Percentiles rank a stretch among this genome's conserved stretches.
phyloP scores from a whole-genome alignment of 129 eudicot species.

The Flaveria ramosissima region DNA sequence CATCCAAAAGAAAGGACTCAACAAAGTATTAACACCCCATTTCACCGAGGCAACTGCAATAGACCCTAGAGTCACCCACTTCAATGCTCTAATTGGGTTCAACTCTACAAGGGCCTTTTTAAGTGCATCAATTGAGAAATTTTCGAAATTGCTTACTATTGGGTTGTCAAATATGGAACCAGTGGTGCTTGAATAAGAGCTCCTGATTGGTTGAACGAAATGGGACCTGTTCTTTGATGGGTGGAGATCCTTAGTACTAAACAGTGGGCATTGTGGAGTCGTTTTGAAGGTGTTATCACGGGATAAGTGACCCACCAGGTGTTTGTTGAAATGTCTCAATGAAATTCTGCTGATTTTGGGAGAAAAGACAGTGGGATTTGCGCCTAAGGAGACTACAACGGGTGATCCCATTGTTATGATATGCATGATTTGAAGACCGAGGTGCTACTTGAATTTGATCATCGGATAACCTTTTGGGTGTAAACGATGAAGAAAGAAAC shows the following conservation, averaged over 20 bases:
- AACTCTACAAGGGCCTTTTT: constrained; percentile 44
- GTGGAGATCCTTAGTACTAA: constrained; percentile 15
- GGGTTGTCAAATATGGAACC: constrained; percentile 33
- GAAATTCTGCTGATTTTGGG: constrained; percentile 29
- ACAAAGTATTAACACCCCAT: constrained; percentile 48
- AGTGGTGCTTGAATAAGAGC: constrained; percentile 41
- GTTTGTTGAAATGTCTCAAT: constrained; percentile 67
- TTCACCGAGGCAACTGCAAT: constrained; percentile 50
- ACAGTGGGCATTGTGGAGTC: constrained; percentile 14
- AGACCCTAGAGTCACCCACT: constrained; percentile 47
- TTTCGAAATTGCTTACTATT: constrained; percentile 19
- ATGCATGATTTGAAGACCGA: background rate
- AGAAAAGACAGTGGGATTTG: constrained; percentile 32
- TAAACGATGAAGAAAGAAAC: constrained; percentile 23
- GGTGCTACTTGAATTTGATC: constrained; percentile 36
- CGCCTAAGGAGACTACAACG: constrained; percentile 39
- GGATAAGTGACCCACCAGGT: constrained; percentile 37
- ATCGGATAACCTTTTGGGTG: constrained; percentile 36
- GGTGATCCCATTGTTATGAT: constrained; percentile 50
- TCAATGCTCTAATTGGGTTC: constrained; percentile 55
- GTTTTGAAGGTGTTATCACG: constrained; percentile 16
- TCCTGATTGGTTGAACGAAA: constrained; percentile 37
- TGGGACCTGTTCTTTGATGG: constrained; percentile 23
- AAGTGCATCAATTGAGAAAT: constrained; percentile 41
- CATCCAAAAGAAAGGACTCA: constrained; percentile 86